phyloP scores from a whole-genome alignment of 2,329 filamentous ascomycete genomes.

The Onygenales sp. region DNA sequence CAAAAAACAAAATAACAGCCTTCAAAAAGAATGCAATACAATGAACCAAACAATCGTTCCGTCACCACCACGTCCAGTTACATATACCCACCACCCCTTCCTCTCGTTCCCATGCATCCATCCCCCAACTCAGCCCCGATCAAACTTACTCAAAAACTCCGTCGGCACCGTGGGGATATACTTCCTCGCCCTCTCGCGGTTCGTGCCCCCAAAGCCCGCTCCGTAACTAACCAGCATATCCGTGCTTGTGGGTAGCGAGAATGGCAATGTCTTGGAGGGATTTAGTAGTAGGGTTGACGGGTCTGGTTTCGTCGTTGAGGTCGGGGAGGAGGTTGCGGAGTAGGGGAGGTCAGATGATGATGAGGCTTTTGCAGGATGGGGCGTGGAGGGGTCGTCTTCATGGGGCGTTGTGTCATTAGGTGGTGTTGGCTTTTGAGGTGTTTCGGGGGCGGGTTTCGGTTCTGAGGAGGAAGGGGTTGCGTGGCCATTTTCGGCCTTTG shows the following conservation, averaged over 20 bases:
- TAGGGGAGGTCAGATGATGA: conserved; percentile 15
- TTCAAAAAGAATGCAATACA: no score
- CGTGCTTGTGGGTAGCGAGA: conserved; percentile 87
- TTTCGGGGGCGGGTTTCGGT: conserved; percentile 2
- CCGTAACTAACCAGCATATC: conserved; percentile 97
- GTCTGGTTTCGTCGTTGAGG: conserved; percentile 9
- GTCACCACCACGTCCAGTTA: no score
- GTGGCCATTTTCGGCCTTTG: conserved; percentile 11
- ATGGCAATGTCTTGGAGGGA: conserved; percentile 84
- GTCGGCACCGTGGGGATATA: conserved; percentile 93
- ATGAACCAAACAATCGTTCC: no score
- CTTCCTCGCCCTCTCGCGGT: conserved; percentile 83
- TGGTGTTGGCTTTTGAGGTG: conserved; percentile 3
- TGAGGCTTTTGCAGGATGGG: neutral
- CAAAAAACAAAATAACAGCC: no score
- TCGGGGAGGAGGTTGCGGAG: conserved; percentile 13
- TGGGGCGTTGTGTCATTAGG: neutral
- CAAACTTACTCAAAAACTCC: conserved; percentile 83
- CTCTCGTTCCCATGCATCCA: neutral
- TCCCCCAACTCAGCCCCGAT: conserved; percentile 34
- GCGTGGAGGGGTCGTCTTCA: conserved; percentile 8
- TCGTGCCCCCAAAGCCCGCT: conserved; percentile 85
- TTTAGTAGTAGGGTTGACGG: conserved; percentile 58
- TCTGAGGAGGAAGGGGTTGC: neutral
- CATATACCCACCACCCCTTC: neutral